These are phyloP conservation scores for Globisporangium megalacanthum DNA, from an alignment of 352 stramenopile genomes.

Conservation along the genomic window DNA sequence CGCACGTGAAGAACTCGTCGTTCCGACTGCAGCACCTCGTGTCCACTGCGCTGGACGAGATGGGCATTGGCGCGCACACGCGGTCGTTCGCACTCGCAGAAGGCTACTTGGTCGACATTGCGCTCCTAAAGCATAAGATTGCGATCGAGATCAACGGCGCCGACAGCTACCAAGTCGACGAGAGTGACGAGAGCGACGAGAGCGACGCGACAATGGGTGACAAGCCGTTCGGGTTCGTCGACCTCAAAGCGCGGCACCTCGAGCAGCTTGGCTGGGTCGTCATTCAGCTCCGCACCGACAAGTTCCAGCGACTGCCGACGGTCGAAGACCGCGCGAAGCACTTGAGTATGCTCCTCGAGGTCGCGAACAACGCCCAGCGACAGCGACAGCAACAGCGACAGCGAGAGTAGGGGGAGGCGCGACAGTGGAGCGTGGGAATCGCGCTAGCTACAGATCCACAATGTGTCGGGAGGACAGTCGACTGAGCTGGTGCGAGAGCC, in stretches of 20 bases:
- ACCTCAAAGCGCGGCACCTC: constrained; percentile 62
- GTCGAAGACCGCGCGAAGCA: constrained; percentile 48
- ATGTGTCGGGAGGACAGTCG: too few relatives aligned
- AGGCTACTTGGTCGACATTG: constrained; percentile 59
- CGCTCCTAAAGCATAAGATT: constrained; percentile 40
- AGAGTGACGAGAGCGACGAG: constrained; percentile 22
- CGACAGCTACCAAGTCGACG: constrained; percentile 41
- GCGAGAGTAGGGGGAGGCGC: background rate
- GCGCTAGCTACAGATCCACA: too few relatives aligned
- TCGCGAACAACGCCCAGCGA: constrained; percentile 32
- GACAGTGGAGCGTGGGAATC: background rate
- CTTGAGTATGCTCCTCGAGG: constrained; percentile 65
- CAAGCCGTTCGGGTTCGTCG: constrained; percentile 44
- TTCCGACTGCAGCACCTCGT: constrained; percentile 59
- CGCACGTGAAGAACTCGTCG: constrained; percentile 43
- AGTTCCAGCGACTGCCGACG: constrained; percentile 43
- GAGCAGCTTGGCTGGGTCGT: constrained; percentile 62
- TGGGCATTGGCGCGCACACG: constrained; percentile 34
- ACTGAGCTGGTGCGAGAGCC: background rate
- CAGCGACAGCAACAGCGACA: constrained; percentile 3
- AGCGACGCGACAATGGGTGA: constrained; percentile 13
- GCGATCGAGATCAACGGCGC: constrained; percentile 60
- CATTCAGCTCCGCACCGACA: constrained; percentile 51
- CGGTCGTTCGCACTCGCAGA: constrained; percentile 21
- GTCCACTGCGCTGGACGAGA: constrained; percentile 45